A percentile compares a stretch with the other conserved stretches of the same genome.
Conservation (phyloP, 2,329 filamentous ascomycete genomes). For the Diaporthe eres region DNA sequence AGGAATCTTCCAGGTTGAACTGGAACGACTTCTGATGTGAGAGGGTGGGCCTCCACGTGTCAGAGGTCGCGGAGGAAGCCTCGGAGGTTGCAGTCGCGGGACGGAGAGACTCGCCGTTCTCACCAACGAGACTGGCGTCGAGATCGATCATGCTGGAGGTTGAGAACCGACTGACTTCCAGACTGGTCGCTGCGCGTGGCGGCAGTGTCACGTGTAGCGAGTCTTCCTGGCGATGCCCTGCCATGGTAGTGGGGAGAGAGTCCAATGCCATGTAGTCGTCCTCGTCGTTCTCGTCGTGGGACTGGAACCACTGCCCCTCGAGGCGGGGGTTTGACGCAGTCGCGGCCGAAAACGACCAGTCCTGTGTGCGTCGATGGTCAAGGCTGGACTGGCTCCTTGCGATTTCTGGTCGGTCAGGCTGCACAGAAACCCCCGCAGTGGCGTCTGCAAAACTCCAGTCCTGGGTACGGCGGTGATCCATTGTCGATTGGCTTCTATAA, state of each 20-base stretch:
- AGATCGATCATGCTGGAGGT: slow-evolving; percentile 54
- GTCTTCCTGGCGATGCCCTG: slow-evolving; percentile 44
- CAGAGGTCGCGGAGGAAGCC: slow-evolving; percentile 54
- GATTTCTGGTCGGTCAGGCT: slow-evolving; percentile 24
- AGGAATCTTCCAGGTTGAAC: slow-evolving; percentile 74
- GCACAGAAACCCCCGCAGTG: slow-evolving; percentile 1
- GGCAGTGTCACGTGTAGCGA: slow-evolving; percentile 55
- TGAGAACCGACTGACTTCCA: slow-evolving; percentile 52
- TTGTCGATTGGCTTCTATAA: slow-evolving; percentile 40
- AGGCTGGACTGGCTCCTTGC: slow-evolving; percentile 50
- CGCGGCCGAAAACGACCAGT: slow-evolving; percentile 69
- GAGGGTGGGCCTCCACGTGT: slow-evolving; percentile 37
- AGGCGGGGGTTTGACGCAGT: slow-evolving; percentile 63
- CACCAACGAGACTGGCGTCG: slow-evolving; percentile 54
- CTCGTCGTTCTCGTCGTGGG: slow-evolving; percentile 56
- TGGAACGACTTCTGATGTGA: slow-evolving; percentile 69
- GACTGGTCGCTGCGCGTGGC: slow-evolving; percentile 45
- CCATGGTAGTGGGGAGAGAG: slow-evolving; percentile 33
- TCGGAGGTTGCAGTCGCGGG: slow-evolving; percentile 74
- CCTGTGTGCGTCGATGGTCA: slow-evolving; percentile 69
- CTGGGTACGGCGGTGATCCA: slow-evolving; percentile 41
- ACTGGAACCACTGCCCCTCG: slow-evolving; percentile 45
- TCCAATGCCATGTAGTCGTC: slow-evolving; percentile 45
- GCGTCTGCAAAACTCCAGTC: slow-evolving; percentile 41
- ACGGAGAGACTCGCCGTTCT: slow-evolving; percentile 61